Conservation (phyloP, 2,329 filamentous ascomycete species). For the Sporothrix inflata region DNA sequence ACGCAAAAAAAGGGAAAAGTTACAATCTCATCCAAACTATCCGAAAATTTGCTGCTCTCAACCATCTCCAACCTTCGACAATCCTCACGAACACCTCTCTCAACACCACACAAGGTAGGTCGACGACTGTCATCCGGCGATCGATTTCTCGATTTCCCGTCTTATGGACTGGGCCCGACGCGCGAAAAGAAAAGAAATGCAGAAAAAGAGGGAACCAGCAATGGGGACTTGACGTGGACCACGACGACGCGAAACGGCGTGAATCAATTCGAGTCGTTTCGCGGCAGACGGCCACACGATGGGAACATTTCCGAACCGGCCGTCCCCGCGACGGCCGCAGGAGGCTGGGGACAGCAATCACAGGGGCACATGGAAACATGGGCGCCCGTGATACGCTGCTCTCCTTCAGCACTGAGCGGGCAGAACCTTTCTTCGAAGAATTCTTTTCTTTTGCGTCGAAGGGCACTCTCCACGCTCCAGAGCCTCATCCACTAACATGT, state of each 20-base stretch:
- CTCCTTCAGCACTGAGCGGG: constrained; percentile 67
- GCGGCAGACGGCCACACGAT: constrained; percentile 5
- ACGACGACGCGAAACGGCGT: constrained; percentile 1
- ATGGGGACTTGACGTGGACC: constrained; percentile 13
- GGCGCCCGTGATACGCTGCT: constrained; percentile 61
- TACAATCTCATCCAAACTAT: not conserved
- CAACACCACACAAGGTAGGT: constrained; percentile 28
- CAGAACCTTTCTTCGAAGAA: constrained; percentile 63
- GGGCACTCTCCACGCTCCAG: constrained; percentile 72
- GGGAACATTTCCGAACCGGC: constrained; percentile 18
- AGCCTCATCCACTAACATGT: constrained; percentile 65
- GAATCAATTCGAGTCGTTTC: constrained; percentile 10
- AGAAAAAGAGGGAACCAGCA: constrained; percentile 15
- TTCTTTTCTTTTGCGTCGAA: constrained; percentile 40
- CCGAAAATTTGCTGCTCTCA: constrained; percentile 6
- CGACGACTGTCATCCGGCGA: not conserved
- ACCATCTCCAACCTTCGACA: constrained; percentile 6
- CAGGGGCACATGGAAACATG: constrained; percentile 21
- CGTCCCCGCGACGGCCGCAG: constrained; percentile 26
- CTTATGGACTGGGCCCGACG: constrained; percentile 38
- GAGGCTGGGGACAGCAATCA: constrained; percentile 69
- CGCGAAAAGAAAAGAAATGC: constrained; percentile 33
- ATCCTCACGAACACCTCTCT: constrained; percentile 28
- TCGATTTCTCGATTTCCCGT: constrained; percentile 23
- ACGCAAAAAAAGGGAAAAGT: constrained; percentile 23